phyloP scores from a whole-genome alignment of 2,329 filamentous ascomycete genomes.

The Ophiostoma piceae region DNA sequence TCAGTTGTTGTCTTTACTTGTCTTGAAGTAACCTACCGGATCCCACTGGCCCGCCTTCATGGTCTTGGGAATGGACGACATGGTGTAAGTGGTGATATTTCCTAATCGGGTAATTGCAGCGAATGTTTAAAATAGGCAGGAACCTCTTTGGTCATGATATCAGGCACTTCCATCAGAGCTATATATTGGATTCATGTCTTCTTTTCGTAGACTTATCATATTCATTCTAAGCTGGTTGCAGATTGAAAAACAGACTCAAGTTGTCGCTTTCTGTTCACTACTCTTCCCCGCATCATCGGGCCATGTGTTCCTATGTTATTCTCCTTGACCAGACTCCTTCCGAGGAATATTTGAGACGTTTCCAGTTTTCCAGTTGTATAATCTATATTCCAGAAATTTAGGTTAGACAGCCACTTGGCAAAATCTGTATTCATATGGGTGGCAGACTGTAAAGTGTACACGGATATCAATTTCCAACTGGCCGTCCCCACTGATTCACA shows the following conservation, averaged over 20 bases:
- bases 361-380: too few relatives aligned
- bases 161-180: neutral
- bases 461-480: conserved; percentile 5
- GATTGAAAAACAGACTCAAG: too few relatives aligned
- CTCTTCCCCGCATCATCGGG: too few relatives aligned
- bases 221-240: too few relatives aligned
- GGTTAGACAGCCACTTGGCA: too few relatives aligned
- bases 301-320: too few relatives aligned
- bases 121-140: neutral
- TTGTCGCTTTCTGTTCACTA: too few relatives aligned
- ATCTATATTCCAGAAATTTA: too few relatives aligned
- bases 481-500: neutral
- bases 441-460: neutral
- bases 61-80: conserved; percentile 26
- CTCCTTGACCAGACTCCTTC: too few relatives aligned
- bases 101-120: neutral
- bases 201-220: too few relatives aligned
- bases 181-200: neutral
- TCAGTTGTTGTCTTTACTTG: neutral
- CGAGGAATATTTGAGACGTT: too few relatives aligned
- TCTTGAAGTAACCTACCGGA: conserved; percentile 4
- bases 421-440: neutral
- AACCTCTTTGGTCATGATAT: neutral
- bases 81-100: neutral
- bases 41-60: conserved; percentile 28